Conservation (phyloP, 2,329 filamentous ascomycete genomes). For the Aaosphaeria pasadenensis region DNA sequence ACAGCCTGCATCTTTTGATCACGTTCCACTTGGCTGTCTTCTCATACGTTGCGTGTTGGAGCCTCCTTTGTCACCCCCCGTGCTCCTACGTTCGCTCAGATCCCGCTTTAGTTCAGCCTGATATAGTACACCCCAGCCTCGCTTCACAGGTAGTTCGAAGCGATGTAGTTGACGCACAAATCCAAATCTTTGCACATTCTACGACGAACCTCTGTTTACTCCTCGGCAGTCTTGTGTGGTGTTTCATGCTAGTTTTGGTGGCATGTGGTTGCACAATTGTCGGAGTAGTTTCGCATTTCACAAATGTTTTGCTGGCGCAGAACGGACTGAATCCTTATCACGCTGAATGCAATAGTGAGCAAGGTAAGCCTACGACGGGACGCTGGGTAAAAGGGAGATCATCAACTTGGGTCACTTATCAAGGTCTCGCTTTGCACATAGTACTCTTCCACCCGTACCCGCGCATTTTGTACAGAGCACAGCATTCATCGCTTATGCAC, state of each 20-base stretch:
- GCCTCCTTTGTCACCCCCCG: neutral
- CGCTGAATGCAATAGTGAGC: neutral
- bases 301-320: too few species aligned
- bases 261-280: neutral
- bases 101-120: neutral
- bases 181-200: too few species aligned
- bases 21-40: neutral
- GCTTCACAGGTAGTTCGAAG: neutral
- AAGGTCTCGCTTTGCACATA: too few species aligned
- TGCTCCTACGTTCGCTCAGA: neutral
- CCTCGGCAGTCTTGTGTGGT: neutral
- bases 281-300: too few species aligned
- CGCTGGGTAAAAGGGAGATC: slow-evolving; percentile 16
- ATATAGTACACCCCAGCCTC: neutral
- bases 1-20: slow-evolving; percentile 1
- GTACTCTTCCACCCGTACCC: too few species aligned
- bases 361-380: slow-evolving; percentile 1
- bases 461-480: neutral
- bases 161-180: too few species aligned
- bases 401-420: neutral
- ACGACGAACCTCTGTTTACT: neutral
- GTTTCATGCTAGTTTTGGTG: neutral
- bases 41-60: slow-evolving; percentile 2
- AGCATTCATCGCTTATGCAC: neutral
- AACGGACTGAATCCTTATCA: too few species aligned